These are phyloP conservation scores for Pestalotiopsis sp. DNA, from an alignment of 2,329 filamentous ascomycete species.

Conservation along the genomic window DNA sequence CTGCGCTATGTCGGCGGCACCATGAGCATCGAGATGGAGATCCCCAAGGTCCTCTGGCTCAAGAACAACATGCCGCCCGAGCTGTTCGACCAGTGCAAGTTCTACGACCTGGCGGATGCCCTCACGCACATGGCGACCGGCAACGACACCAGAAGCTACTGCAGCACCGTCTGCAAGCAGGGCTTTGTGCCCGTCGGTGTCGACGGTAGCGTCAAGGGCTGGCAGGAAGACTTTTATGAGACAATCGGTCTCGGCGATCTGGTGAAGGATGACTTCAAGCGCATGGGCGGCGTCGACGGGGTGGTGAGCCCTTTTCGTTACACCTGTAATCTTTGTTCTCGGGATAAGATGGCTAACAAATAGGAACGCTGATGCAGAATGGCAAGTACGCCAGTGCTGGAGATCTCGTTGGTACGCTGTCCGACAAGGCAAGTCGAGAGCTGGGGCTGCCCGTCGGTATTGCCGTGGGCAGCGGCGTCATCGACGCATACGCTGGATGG, in stretches of 20 bases:
- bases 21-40: constrained; percentile 99
- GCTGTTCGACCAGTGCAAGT: constrained; percentile 90
- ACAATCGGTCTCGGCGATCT: constrained; percentile 87
- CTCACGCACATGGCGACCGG: constrained; percentile 94
- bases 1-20: constrained; percentile 95
- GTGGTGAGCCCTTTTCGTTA: constrained; percentile 70
- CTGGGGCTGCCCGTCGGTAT: constrained; percentile 86
- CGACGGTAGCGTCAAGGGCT: constrained; percentile 95
- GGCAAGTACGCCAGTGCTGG: constrained; percentile 90
- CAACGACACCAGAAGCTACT: constrained; percentile 89
- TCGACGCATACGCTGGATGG: constrained; percentile 98
- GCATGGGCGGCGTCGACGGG: constrained; percentile 92
- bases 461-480: constrained; percentile 93
- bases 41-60: constrained; percentile 96
- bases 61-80: constrained; percentile 98
- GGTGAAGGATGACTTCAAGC: constrained; percentile 82
- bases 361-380: constrained; percentile 64
- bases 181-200: constrained; percentile 96
- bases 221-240: constrained; percentile 93
- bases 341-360: constrained; percentile 24
- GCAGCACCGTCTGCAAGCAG: constrained; percentile 96
- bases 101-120: constrained; percentile 92
- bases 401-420: constrained; percentile 84
- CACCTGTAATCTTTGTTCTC: constrained; percentile 10
- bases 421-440: constrained; percentile 79